Evolutionary conservation across 108 stramenopile species (phyloP), one percentile per base, ranked within the genome.

Genomic region (Cylindrotheca closterium): DNA sequence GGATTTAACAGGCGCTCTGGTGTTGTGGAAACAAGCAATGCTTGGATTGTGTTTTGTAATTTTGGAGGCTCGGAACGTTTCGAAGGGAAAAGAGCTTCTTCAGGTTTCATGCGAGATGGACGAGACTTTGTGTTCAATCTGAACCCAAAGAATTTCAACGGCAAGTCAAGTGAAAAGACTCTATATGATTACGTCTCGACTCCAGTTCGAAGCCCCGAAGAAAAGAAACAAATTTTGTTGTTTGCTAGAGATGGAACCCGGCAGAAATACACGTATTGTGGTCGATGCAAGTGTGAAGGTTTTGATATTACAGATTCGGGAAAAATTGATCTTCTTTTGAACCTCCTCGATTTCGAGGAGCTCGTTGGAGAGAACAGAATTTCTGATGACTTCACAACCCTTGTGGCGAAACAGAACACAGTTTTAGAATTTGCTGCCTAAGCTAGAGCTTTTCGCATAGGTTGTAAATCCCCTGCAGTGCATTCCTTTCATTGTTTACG

Each of bases 21-120:
- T 17, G 59, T 75, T 10, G 22, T 67, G 22, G 58, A 59, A 25
- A 65, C 71, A 33, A 52, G 34, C 17, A 78, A 78, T 63, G 59
- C 60, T 25, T 73, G 51, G 60, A 51, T 72, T 31, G 21, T 78
- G 1, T 78, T 78, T 66, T 54, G 68, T 21, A 73, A 74, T 51
- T 70, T 78, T 51, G 59, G 58, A 23, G 67, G 70, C 4, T 19
- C 26, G 19, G 26, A 3, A 21, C n/a, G n/a, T n/a, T n/a, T n/a
- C n/a, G n/a, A n/a, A n/a, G n/a, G n/a, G n/a, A n/a, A n/a, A n/a
- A n/a, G n/a, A n/a, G 52, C 27, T 18, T 52, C 30, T 15, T 23
- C 15, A 24, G 68, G 63, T 29, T 78, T 73, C 55, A 60, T 30
- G 12, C 26, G 69, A 18, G 54, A 63, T n/a, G 77, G 77, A n/a